Evolutionary conservation across 2,329 filamentous ascomycete genomes (phyloP).

Genomic region (Monosporascus sp.): DNA sequence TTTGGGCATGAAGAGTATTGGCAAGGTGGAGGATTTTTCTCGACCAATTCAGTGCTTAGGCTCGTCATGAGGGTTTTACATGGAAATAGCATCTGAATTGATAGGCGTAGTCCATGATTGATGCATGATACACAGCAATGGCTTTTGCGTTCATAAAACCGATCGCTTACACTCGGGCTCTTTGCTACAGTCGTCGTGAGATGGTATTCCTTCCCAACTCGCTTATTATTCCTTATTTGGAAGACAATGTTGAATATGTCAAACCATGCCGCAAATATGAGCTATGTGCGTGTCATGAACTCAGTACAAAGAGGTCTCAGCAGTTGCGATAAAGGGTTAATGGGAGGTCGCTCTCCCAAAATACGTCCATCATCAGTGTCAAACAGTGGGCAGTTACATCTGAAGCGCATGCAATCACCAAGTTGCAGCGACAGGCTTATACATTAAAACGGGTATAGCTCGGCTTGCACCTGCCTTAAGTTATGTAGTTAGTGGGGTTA

Average conservation of each 20-base stretch:
- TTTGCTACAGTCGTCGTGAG: neutral
- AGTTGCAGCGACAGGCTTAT: neutral
- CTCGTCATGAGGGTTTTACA: neutral
- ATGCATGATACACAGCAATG: neutral
- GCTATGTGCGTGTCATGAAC: too few relatives aligned
- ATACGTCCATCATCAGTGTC: too few relatives aligned
- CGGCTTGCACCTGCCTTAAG: neutral
- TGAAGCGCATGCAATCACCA: too few relatives aligned
- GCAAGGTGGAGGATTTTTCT: constrained; percentile 8
- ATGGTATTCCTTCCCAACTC: neutral
- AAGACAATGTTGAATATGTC: too few relatives aligned
- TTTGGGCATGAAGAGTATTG: constrained; percentile 26
- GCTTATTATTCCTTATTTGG: too few relatives aligned
- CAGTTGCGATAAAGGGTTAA: too few relatives aligned
- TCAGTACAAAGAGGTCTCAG: too few relatives aligned
- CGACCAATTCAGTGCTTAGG: constrained; percentile 9
- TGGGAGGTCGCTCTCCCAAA: too few relatives aligned
- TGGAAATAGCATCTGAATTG: neutral
- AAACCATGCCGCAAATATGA: too few relatives aligned
- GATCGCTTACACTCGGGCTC: neutral
- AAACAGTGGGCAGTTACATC: neutral
- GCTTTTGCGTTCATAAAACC: neutral
- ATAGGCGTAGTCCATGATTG: neutral
- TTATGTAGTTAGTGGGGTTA: too few relatives aligned
- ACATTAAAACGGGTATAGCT: neutral